Evolutionary conservation across 1,139 yeast genomes (phyloP).

Genomic region (Wickerhamomyces sp.): DNA sequence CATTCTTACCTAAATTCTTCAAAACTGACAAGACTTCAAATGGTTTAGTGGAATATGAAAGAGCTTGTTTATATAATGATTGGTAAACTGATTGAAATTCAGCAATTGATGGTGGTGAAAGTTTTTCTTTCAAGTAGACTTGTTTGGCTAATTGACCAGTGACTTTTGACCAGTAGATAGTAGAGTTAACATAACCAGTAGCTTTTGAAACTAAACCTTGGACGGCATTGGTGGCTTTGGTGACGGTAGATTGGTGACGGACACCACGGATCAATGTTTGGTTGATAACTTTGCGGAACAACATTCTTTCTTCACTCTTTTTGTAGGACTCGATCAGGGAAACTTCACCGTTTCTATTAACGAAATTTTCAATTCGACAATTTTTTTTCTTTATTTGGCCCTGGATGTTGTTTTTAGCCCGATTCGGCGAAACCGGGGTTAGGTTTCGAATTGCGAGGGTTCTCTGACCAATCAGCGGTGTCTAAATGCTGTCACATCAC

Average conservation of each 20-base stretch:
- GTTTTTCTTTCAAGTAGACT: slow-evolving; percentile 85
- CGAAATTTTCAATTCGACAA: background rate
- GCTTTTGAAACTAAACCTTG: slow-evolving; percentile 42
- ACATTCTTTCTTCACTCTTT: slow-evolving; percentile 1
- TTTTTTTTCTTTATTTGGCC: background rate
- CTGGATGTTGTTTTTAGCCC: no score
- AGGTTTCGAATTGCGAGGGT: background rate
- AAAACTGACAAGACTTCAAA: slow-evolving; percentile 28
- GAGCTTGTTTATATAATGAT: slow-evolving; percentile 38
- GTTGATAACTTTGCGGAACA: slow-evolving; percentile 14
- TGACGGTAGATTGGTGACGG: slow-evolving; percentile 37
- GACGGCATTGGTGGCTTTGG: slow-evolving; percentile 39
- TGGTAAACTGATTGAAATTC: slow-evolving; percentile 79
- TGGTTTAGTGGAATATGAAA: slow-evolving; percentile 43
- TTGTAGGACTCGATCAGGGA: background rate
- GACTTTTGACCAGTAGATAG: slow-evolving; percentile 88
- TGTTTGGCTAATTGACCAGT: slow-evolving; percentile 83
- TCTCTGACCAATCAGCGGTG: background rate
- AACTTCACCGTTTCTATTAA: background rate
- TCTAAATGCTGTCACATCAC: background rate
- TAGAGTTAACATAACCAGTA: slow-evolving; percentile 39
- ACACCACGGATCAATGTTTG: slow-evolving; percentile 30
- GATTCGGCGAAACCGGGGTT: no score
- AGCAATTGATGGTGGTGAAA: slow-evolving; percentile 81
- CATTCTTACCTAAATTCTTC: slow-evolving; percentile 51